phyloP scores from a whole-genome alignment of 2,329 filamentous ascomycete genomes.

The Apiospora sp. region DNA sequence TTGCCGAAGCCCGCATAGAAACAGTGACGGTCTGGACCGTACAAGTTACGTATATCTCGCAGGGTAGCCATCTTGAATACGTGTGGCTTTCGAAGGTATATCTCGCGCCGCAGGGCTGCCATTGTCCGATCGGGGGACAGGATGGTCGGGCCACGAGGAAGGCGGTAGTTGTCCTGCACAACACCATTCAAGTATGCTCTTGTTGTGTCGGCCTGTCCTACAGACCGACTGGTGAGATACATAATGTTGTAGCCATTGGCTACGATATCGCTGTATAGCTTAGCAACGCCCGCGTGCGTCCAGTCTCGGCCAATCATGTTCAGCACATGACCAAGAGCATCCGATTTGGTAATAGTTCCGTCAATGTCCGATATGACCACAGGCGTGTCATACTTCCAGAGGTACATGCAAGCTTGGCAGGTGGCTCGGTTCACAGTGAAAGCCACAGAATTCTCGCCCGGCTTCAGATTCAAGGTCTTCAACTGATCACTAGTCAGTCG shows the following conservation, averaged over 20 bases:
- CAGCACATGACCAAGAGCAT: conserved; percentile 90
- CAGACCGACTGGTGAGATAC: conserved; percentile 93
- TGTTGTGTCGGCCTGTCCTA: conserved; percentile 92
- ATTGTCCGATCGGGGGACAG: conserved; percentile 95
- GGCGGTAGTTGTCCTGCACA: conserved; percentile 82
- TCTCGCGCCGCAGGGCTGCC: conserved; percentile 87
- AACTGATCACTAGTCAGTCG: conserved; percentile 95
- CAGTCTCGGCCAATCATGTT: conserved; percentile 98
- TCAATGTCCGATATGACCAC: conserved; percentile 99
- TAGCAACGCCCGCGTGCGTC: conserved; percentile 96
- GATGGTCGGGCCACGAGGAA: conserved; percentile 92
- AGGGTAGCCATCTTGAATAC: conserved; percentile 99
- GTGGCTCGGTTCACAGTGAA: conserved; percentile 97
- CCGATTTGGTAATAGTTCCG: conserved; percentile 97
- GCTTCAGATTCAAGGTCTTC: conserved; percentile 81
- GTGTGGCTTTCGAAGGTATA: conserved; percentile 95
- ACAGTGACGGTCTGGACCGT: conserved; percentile 77
- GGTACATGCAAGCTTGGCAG: conserved; percentile 90
- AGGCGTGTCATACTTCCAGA: conserved; percentile 90
- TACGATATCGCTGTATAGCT: conserved; percentile 94
- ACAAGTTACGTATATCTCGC: conserved; percentile 90
- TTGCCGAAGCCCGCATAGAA: conserved; percentile 99
- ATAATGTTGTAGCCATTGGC: conserved; percentile 99
- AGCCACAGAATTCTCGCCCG: conserved; percentile 90
- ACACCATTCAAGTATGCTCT: conserved; percentile 90